Base-by-base conservation (phyloP, 495 filamentous ascomycete genomes). In the Symbiotaphrina buchneri region DNA sequence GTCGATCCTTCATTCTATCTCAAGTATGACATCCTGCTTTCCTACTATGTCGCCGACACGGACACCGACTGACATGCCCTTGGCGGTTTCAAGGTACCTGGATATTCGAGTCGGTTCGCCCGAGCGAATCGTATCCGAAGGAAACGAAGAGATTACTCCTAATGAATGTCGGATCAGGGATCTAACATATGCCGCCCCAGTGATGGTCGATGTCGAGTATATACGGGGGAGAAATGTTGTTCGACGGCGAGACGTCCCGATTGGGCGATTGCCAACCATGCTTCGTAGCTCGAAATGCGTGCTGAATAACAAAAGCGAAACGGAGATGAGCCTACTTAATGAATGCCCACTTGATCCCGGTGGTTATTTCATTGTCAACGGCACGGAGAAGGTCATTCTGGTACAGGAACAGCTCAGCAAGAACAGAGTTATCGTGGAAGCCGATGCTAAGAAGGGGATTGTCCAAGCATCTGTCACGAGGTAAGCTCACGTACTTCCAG, bases 401-500 rank as follows among this genome's bases (percentile, higher is more conserved):
- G 84, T 95, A 21, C 87, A 95, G 48, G 87, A 99, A 41, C 87
- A 95, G 50, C 55, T 95, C 46, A 95, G 85, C 60, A 95, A 95
- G 59, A 99, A 99, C 52, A 65, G 87, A 55, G 80, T 95, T 36
- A 92, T 99, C 45, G 83, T 99, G 6, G 90, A 99, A 49, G 68
- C 74, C 24, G 81, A 87, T 43, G 63, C 69, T 3, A 84, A 85
- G 47, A 92, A 91, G 39, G 75, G 72, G 17, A 74, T 90, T 35
- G 77, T 92, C n/a, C 75, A 82, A 40, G 90, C 90, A 13, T 92
- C 83, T 5, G 90, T 95, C n/a, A 97, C 79, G 14, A 69, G 66
- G 66, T 68, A 39, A 34, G 34, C 15, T 5, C 13, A 17, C 15
- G 11, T 6, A 11, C 16, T 14, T 29, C 16, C 7, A 28, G 0